Evolutionary conservation across 2,329 filamentous ascomycete species (phyloP).

Genomic region (Colletotrichum truncatum): DNA sequence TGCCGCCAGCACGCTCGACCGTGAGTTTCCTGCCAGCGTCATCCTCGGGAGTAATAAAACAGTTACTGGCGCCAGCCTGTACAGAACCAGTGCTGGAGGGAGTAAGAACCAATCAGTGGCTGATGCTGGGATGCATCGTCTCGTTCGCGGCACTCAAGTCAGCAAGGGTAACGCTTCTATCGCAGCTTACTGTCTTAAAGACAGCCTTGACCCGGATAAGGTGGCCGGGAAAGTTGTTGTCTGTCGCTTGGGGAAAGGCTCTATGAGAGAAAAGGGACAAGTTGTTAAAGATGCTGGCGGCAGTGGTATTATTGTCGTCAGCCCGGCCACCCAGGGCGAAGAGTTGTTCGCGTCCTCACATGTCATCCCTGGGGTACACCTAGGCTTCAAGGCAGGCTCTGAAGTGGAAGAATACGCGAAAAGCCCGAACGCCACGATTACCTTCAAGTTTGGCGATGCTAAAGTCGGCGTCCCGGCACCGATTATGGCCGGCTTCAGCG

Average conservation of each 20-base stretch:
- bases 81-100: not conserved
- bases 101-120: not conserved
- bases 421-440: not conserved
- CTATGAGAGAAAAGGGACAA: not conserved
- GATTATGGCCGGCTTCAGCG: constrained; percentile 24
- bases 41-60: constrained; percentile 8
- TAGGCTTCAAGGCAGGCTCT: not conserved
- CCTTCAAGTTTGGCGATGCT: not conserved
- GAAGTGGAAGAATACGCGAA: not conserved
- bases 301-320: constrained; percentile 3
- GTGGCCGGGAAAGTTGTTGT: not conserved
- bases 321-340: too few species aligned
- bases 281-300: constrained; percentile 7
- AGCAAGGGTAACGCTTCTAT: not conserved
- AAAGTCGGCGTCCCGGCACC: constrained; percentile 16
- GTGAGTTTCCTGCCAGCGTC: constrained; percentile 10
- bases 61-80: not conserved
- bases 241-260: not conserved
- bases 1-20: constrained; percentile 16
- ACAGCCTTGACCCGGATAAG: constrained; percentile 8
- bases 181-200: not conserved
- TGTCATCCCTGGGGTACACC: not conserved
- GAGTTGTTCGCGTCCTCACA: too few species aligned
- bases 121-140: not conserved
- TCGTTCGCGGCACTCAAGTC: not conserved